Evolutionary conservation across 2,329 filamentous ascomycete species (phyloP).

Genomic region (Aaosphaeria arxii): DNA sequence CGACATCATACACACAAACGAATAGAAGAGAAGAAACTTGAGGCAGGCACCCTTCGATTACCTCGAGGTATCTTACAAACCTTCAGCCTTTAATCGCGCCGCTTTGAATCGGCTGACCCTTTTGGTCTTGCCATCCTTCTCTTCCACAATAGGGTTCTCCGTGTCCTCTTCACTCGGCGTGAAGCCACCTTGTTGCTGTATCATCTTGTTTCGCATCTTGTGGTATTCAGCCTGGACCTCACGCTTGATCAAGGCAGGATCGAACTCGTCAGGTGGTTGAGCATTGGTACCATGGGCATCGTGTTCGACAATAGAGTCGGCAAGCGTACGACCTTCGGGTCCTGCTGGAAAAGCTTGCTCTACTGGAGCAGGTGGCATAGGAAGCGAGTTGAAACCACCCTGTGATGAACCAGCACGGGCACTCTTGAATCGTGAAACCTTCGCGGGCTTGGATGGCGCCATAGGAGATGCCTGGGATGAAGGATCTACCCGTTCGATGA

Average conservation of each 20-base stretch:
- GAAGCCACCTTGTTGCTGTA: slow-evolving; percentile 81
- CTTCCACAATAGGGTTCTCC: slow-evolving; percentile 63
- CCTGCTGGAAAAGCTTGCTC: slow-evolving; percentile 34
- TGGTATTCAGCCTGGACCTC: slow-evolving; percentile 84
- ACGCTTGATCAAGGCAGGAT: slow-evolving; percentile 68
- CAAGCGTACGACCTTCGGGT: slow-evolving; percentile 52
- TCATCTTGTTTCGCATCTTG: slow-evolving; percentile 75
- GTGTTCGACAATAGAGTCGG: slow-evolving; percentile 58
- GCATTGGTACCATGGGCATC: slow-evolving; percentile 30
- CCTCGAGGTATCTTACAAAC: slow-evolving; percentile 16
- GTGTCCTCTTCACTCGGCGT: slow-evolving; percentile 64
- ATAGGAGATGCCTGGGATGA: slow-evolving; percentile 9
- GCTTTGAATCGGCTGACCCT: slow-evolving; percentile 73
- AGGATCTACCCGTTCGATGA: slow-evolving; percentile 29
- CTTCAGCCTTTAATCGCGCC: slow-evolving; percentile 52
- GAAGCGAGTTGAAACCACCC: slow-evolving; percentile 9
- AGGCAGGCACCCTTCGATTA: not conserved
- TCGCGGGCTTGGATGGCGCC: slow-evolving; percentile 23
- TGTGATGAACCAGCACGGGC: slow-evolving; percentile 19
- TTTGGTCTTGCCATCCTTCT: slow-evolving; percentile 58
- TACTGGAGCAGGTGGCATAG: slow-evolving; percentile 20
- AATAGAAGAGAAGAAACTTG: too few relatives aligned
- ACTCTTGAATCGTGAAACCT: slow-evolving; percentile 43
- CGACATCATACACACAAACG: too few relatives aligned
- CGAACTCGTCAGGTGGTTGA: slow-evolving; percentile 50